Evolutionary conservation across 2,329 filamentous ascomycete genomes (phyloP).

Genomic region (Pseudonectria buxi): DNA sequence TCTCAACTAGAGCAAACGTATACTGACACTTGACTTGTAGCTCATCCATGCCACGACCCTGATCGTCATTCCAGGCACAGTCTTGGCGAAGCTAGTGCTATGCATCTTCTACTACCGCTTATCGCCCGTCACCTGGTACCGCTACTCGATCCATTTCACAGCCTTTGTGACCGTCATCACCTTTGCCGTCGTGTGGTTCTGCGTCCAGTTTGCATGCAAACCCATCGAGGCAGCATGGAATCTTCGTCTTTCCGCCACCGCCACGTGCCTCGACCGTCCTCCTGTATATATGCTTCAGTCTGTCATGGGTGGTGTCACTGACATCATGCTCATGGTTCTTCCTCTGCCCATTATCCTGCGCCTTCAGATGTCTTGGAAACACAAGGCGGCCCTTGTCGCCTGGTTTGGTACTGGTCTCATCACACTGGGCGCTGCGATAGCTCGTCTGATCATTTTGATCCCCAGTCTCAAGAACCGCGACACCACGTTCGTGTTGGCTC

Average conservation of each 20-base stretch:
- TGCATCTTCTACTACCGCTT: slow-evolving; percentile 28
- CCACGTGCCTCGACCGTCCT: slow-evolving; percentile 35
- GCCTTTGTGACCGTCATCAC: slow-evolving; percentile 20
- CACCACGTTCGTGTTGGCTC: slow-evolving; percentile 18
- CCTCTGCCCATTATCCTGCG: slow-evolving; percentile 37
- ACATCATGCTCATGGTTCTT: slow-evolving; percentile 36
- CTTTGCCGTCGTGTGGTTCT: slow-evolving; percentile 23
- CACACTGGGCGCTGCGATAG: slow-evolving; percentile 24
- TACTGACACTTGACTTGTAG: slow-evolving; percentile 1
- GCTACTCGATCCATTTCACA: slow-evolving; percentile 19
- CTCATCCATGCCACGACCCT: slow-evolving; percentile 12
- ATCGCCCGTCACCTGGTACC: slow-evolving; percentile 23
- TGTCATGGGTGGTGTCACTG: slow-evolving; percentile 37
- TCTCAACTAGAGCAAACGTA: not conserved
- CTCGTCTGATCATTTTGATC: slow-evolving; percentile 20
- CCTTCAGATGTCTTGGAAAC: slow-evolving; percentile 35
- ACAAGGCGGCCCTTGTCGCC: slow-evolving; percentile 35
- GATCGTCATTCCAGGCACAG: slow-evolving; percentile 25
- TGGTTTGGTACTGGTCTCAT: slow-evolving; percentile 36
- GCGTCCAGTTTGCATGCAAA: slow-evolving; percentile 28
- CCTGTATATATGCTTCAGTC: slow-evolving; percentile 41
- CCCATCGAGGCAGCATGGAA: slow-evolving; percentile 27
- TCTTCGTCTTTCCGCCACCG: slow-evolving; percentile 12
- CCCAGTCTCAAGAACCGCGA: slow-evolving; percentile 15
- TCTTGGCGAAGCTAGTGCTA: slow-evolving; percentile 27